Base-by-base conservation (phyloP, 805 yeast genomes). In the Schwanniomyces yamadae region DNA sequence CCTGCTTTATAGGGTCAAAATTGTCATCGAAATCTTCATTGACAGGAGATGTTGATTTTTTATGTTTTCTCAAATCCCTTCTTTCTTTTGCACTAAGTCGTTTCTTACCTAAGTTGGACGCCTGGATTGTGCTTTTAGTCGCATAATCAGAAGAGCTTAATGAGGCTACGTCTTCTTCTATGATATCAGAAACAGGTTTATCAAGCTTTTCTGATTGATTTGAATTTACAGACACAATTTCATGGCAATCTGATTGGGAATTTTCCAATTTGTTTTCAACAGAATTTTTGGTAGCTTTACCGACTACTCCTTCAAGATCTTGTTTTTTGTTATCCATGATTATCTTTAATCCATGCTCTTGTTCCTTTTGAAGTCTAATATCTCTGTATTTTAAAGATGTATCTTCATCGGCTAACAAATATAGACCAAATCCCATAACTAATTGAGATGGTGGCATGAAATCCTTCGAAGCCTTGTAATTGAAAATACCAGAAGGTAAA, bases 371-470 rank as follows among this genome's bases (percentile, higher is more conserved):
- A 3, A 45, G 31, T 44, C 74, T 54, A 11, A 50, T 37, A 3
- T 51, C 50, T 6, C 51, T 54, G 20, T 60, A 51, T 25, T 46
- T 55, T 17, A 48, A 43, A 2, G 78, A 67, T 2, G 72, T 70
- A 21, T 75, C 82, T 33, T 75, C 79, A 40, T 83, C 83, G 1
- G 78, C 68, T 39, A 81, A 63, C 84, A 95, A 87, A 39, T 86
- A 51, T 35, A 93, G 72, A 0, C 85, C 96, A 48, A 90, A 70
- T 0, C 99, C 99, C 93, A 93, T 84, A 1, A 81, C 88, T 50
- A 90, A 57, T 47, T 82, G 95, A n/a, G 82, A 73, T 4, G 96
- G 87, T 0, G 90, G 87, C 46, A 90, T 63, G 45, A 66, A 75
- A 13, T 70, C 73, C 50, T 79, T 81, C 31, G 71, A 70, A 18